A percentile compares a stretch with the other conserved stretches of the same genome.
Evolutionary conservation across 257 asterid species (phyloP).

Genomic region (Nicotiana obtusifolia): DNA sequence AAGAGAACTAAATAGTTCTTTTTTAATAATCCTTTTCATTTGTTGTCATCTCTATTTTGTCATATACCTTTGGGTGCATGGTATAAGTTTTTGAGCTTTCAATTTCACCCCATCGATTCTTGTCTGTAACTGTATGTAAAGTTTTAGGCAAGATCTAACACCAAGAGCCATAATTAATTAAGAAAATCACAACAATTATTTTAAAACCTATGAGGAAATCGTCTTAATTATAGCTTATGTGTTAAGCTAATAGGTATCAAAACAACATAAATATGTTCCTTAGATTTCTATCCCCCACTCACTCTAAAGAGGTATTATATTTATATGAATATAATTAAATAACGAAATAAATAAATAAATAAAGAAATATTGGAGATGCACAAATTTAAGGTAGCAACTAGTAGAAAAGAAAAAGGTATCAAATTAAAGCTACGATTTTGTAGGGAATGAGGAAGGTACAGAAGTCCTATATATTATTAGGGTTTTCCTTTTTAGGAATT

Average conservation of each 20-base stretch:
- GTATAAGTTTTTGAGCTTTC: neutral
- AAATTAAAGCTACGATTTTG: neutral
- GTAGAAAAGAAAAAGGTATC: neutral
- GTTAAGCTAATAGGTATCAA: neutral
- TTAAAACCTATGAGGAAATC: neutral
- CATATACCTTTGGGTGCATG: neutral
- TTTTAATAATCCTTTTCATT: neutral
- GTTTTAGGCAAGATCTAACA: constrained; percentile 20
- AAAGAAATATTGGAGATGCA: neutral
- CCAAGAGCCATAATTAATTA: neutral
- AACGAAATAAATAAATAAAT: neutral
- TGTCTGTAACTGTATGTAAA: constrained; percentile 15
- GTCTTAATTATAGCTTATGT: neutral
- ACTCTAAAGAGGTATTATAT: neutral
- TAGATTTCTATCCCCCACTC: neutral
- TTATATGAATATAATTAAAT: neutral
- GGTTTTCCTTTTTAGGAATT: neutral
- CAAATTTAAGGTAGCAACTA: neutral
- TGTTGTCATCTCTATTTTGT: neutral
- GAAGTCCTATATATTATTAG: neutral
- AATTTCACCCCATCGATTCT: neutral
- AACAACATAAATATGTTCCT: neutral
- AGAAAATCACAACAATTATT: constrained; percentile 11
- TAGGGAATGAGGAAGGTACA: neutral
- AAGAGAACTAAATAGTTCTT: neutral